Percentiles rank a stretch among this genome's conserved stretches.
Conservation (phyloP, 2,329 filamentous ascomycete species). For the Diaporthe aspalathi region DNA sequence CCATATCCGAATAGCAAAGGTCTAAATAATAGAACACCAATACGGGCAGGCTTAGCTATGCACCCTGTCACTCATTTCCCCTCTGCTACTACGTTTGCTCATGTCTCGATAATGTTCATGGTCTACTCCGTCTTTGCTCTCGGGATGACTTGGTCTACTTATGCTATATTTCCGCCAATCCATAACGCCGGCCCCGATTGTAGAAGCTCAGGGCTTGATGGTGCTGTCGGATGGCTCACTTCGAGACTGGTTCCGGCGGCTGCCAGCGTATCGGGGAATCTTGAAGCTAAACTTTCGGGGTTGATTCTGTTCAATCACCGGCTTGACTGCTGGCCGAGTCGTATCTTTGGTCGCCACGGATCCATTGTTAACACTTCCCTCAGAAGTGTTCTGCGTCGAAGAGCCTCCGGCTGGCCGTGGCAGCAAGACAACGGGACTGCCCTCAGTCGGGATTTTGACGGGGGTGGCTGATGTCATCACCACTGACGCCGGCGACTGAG, state of each 20-base stretch:
- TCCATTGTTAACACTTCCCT: slow-evolving; percentile 6
- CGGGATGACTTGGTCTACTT: not conserved
- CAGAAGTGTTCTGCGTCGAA: slow-evolving; percentile 2
- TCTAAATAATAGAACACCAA: slow-evolving; percentile 10
- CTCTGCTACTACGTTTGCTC: not conserved
- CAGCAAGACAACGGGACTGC: slow-evolving; percentile 33
- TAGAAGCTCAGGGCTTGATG: not conserved
- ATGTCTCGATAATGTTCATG: slow-evolving; percentile 3
- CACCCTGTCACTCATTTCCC: not conserved
- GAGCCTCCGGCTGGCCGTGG: not conserved
- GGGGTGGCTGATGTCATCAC: slow-evolving; percentile 26
- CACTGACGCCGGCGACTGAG: not conserved
- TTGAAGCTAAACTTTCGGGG: slow-evolving; percentile 41
- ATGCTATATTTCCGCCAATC: not conserved
- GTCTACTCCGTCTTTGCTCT: not conserved
- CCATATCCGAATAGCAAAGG: not conserved
- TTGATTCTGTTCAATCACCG: slow-evolving; percentile 39
- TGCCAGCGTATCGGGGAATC: slow-evolving; percentile 50
- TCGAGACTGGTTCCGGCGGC: slow-evolving; percentile 58
- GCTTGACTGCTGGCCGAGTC: slow-evolving; percentile 8
- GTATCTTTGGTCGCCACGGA: slow-evolving; percentile 8
- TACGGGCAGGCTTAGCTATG: not conserved
- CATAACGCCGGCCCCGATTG: not conserved
- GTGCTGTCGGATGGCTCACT: slow-evolving; percentile 54
- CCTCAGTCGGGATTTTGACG: slow-evolving; percentile 2